Conservation (phyloP, 164 flowering plant species). For the Chloranthus sessilifolius region DNA sequence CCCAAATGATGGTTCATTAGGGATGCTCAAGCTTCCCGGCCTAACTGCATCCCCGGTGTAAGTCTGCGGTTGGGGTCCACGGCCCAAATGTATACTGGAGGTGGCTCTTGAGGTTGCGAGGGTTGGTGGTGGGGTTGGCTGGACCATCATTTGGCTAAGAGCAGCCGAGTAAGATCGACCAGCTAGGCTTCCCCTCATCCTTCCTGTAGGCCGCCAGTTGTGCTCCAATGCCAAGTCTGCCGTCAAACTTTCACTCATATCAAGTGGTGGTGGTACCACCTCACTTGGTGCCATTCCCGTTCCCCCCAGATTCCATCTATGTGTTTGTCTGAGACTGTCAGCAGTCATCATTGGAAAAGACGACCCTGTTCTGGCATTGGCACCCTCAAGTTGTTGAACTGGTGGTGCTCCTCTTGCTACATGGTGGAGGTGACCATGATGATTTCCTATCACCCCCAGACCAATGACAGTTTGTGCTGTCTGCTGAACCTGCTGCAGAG, state of each 20-base stretch:
- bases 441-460: slow-evolving; percentile 14
- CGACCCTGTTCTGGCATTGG: slow-evolving; percentile 27
- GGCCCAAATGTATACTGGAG: no score
- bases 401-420: slow-evolving; percentile 24
- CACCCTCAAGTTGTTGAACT: slow-evolving; percentile 28
- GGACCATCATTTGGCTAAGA: slow-evolving; percentile 40
- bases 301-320: slow-evolving; percentile 20
- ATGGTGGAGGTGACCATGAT: slow-evolving; percentile 20
- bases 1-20: no score
- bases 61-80: no score
- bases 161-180: slow-evolving; percentile 49
- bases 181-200: slow-evolving; percentile 83
- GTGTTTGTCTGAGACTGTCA: slow-evolving; percentile 23
- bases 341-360: slow-evolving; percentile 11
- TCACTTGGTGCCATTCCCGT: no score
- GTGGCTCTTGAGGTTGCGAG: no score
- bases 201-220: slow-evolving; percentile 56
- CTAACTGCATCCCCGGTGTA: no score
- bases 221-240: slow-evolving; percentile 34
- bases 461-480: slow-evolving; percentile 22
- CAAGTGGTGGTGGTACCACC: slow-evolving; percentile 22
- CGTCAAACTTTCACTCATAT: slow-evolving; percentile 18
- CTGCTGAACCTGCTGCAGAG: slow-evolving; percentile 23
- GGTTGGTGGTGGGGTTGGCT: slow-evolving; percentile 29
- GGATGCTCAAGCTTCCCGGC: no score